Base-by-base conservation (phyloP, 192 early-diverging fungal genomes). In the Geranomyces variabilis region DNA sequence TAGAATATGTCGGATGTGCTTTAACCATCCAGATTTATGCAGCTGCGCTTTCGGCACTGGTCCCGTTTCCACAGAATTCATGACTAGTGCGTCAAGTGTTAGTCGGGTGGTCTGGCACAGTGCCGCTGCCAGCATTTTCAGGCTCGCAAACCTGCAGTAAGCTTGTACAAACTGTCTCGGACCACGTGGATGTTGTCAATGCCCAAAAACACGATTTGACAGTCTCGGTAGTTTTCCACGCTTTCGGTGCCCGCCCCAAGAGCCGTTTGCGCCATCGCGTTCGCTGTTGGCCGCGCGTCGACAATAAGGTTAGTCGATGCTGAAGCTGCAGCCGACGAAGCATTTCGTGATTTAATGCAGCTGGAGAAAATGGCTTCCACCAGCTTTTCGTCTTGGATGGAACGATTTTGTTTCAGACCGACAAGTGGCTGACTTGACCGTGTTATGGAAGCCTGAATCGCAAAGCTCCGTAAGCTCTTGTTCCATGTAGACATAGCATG, bases 101-200 rank as follows among this genome's bases (percentile, higher is more conserved):
- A 60, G 4, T n/a, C n/a, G n/a, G n/a, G n/a, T n/a, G n/a, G n/a
- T n/a, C n/a, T n/a, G 46, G 46, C 19, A n/a, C n/a, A n/a, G n/a
- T n/a, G n/a, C n/a, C n/a, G n/a, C n/a, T n/a, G n/a, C 36, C 51
- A 53, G 51, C 51, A 53, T 8, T 15, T 47, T n/a, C 51, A 53
- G 15, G 19, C 8, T 6, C 12, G 58, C 65, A 63, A 83, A 95
- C 93, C 90, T 77, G 94, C 94, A 22, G 91, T 85, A 49, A 99
- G 75, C 64, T 87, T 90, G 63, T 84, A 85, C 73, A 95, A 82
- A 64, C 91, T 92, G 57, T 96, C 96, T 41, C 97, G 80, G 87
- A 99, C 95, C 9, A 97, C 95, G 75, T 99, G 97, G 71, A 99
- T 99, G 77, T 99, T 99, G 63, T 96, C 96, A 63, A 99, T 97